Percentiles rank a stretch among this genome's conserved stretches.
Evolutionary conservation across 495 filamentous ascomycete genomes (phyloP).

Genomic region (Eremomyces bilateralis): DNA sequence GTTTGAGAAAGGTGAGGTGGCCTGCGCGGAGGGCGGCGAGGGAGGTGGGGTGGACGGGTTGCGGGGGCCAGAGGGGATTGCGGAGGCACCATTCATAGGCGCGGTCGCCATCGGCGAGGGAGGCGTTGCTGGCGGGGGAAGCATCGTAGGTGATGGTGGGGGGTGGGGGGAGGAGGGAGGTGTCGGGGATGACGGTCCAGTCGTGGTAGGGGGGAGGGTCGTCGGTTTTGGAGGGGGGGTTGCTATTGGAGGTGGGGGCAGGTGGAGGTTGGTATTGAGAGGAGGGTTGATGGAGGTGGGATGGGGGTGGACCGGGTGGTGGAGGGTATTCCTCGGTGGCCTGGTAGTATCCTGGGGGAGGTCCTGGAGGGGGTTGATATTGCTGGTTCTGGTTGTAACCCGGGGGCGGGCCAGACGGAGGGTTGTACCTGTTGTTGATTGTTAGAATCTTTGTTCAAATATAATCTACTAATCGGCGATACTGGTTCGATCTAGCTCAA

Average conservation of each 20-base stretch:
- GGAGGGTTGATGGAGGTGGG: conserved; percentile 4
- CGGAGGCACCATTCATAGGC: conserved; percentile 47
- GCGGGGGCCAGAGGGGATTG: conserved; percentile 40
- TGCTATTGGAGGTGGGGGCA: conserved; percentile 19
- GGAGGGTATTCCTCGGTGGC: conserved; percentile 5
- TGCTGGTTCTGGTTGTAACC: conserved; percentile 1
- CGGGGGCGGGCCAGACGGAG: conserved; percentile 13
- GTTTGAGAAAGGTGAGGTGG: conserved; percentile 24
- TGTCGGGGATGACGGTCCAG: conserved; percentile 67
- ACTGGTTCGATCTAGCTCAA: no score
- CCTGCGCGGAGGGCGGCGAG: conserved; percentile 23
- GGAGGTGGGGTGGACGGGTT: conserved; percentile 20
- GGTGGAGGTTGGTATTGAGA: conserved; percentile 18
- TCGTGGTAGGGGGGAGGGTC: conserved; percentile 40
- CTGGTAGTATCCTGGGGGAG: background rate
- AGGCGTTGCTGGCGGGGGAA: conserved; percentile 58
- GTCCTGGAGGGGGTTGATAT: conserved; percentile 6
- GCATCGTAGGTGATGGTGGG: conserved; percentile 43
- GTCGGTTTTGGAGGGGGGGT: conserved; percentile 6
- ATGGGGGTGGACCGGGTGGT: conserved; percentile 12
- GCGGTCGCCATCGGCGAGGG: conserved; percentile 40
- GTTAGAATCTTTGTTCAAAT: no score
- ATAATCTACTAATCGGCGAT: no score
- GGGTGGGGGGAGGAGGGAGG: conserved; percentile 58
- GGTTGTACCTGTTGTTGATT: no score